A percentile compares a stretch with the other conserved stretches of the same genome.
phyloP scores from a whole-genome alignment of 2,329 filamentous ascomycete genomes.

The Calonectria ilicicola region DNA sequence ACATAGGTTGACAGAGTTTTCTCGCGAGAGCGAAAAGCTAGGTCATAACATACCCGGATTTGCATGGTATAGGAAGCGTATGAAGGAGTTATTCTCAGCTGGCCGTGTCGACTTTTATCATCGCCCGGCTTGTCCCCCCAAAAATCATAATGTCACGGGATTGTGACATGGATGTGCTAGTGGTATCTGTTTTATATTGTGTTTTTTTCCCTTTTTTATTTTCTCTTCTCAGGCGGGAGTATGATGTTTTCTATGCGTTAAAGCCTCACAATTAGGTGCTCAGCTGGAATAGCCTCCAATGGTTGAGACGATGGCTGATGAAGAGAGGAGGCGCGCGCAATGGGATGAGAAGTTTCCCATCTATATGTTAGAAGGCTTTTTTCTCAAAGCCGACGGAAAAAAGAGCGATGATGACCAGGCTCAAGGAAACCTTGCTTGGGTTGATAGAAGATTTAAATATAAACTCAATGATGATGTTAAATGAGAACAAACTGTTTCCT shows the following conservation, averaged over 20 bases:
- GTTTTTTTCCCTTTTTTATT: not conserved
- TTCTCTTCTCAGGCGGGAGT: constrained; percentile 1
- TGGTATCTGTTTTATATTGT: constrained; percentile 5
- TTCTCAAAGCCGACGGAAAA: constrained; percentile 28
- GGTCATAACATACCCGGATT: constrained; percentile 42
- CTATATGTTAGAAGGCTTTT: constrained; percentile 36
- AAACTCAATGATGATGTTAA: constrained; percentile 33
- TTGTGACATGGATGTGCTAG: constrained; percentile 21
- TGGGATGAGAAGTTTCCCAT: constrained; percentile 20
- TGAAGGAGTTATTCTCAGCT: constrained; percentile 37
- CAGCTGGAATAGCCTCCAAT: not conserved
- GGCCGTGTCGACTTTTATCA: constrained; percentile 16
- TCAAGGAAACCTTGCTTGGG: constrained; percentile 29
- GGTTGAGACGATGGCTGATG: not conserved
- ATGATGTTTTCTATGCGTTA: not conserved
- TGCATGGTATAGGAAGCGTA: constrained; percentile 44
- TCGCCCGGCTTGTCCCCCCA: constrained; percentile 1
- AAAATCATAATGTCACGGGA: constrained; percentile 17
- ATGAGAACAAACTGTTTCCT: not conserved
- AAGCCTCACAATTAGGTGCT: not conserved
- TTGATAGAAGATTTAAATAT: constrained; percentile 41
- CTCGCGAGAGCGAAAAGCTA: constrained; percentile 32
- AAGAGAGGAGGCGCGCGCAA: constrained; percentile 25
- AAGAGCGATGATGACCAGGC: constrained; percentile 28
- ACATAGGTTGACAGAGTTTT: constrained; percentile 33